Evolutionary conservation across 163 green algal genomes (phyloP).

Genomic region (Trebouxiophyceae sp.): DNA sequence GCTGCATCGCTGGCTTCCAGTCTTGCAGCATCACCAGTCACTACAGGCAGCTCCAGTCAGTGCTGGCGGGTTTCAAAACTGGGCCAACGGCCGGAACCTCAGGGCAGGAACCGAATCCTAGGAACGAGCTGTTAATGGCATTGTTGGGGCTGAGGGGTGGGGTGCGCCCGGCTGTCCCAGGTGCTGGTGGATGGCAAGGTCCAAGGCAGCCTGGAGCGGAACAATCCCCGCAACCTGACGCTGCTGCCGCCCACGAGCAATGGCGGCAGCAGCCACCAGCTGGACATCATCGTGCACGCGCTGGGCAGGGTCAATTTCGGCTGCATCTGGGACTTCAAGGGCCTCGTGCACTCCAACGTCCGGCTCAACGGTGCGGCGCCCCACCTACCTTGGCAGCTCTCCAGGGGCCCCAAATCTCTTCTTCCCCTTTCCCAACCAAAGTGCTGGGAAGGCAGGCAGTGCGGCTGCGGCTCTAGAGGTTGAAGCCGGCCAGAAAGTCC

Average conservation of each 20-base stretch:
- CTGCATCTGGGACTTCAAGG: conserved; percentile 37
- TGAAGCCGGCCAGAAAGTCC: not conserved
- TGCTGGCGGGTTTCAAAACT: too few relatives aligned
- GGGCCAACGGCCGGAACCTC: too few relatives aligned
- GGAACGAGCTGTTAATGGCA: too few relatives aligned
- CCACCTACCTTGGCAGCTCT: not conserved
- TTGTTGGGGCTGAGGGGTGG: too few relatives aligned
- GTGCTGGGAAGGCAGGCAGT: too few relatives aligned
- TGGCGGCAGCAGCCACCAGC: conserved; percentile 6
- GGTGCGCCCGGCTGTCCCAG: too few relatives aligned
- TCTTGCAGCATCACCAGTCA: too few relatives aligned
- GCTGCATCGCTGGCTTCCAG: too few relatives aligned
- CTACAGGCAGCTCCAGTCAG: too few relatives aligned
- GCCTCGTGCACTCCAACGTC: conserved; percentile 22
- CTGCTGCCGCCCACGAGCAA: conserved; percentile 4
- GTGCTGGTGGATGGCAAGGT: conserved; percentile 10
- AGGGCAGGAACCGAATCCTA: too few relatives aligned
- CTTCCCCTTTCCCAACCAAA: not conserved
- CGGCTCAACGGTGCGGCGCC: conserved; percentile 19
- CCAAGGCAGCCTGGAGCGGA: conserved; percentile 9
- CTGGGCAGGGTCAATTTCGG: conserved; percentile 47
- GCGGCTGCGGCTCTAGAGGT: not conserved
- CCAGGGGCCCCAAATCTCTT: not conserved
- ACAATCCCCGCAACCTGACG: conserved; percentile 3
- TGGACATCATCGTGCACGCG: conserved; percentile 49